A percentile compares a stretch with the other conserved stretches of the same genome.
Evolutionary conservation across 1,284 basidiomycete species (phyloP).

Genomic region (Boletus albobrunnescens): DNA sequence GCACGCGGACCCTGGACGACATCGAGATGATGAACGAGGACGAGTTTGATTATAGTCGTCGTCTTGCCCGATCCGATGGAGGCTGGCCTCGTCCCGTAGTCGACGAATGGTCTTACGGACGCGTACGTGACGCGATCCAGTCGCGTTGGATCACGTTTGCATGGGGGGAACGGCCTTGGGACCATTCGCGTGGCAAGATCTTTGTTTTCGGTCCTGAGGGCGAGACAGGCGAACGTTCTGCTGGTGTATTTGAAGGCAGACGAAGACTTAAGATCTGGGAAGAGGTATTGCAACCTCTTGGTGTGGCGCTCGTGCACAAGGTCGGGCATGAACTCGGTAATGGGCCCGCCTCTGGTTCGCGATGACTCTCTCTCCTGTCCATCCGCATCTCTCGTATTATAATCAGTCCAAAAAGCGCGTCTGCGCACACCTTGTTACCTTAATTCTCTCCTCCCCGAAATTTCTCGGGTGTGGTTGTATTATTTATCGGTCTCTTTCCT

Average conservation of each 20-base stretch:
- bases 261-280: constrained; percentile 52
- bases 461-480: not conserved
- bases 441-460: not conserved
- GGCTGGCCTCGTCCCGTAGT: constrained; percentile 53
- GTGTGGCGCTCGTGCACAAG: constrained; percentile 62
- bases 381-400: not conserved
- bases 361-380: constrained; percentile 13
- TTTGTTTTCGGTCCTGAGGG: constrained; percentile 64
- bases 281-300: constrained; percentile 61
- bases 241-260: constrained; percentile 42
- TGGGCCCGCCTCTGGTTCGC: constrained; percentile 43
- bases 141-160: constrained; percentile 71
- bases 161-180: constrained; percentile 66
- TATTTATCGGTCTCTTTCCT: constrained; percentile 7
- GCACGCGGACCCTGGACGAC: constrained; percentile 24
- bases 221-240: constrained; percentile 45
- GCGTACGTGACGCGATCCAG: constrained; percentile 66
- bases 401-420: constrained; percentile 16
- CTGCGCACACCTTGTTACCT: not conserved
- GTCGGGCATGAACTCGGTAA: constrained; percentile 67
- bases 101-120: constrained; percentile 57
- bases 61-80: constrained; percentile 25
- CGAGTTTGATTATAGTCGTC: constrained; percentile 17
- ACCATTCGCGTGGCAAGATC: constrained; percentile 49
- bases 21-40: constrained; percentile 30